These are phyloP conservation scores for Acer saccharum DNA, from an alignment of 345 rosid genomes.

Conservation along the genomic window DNA sequence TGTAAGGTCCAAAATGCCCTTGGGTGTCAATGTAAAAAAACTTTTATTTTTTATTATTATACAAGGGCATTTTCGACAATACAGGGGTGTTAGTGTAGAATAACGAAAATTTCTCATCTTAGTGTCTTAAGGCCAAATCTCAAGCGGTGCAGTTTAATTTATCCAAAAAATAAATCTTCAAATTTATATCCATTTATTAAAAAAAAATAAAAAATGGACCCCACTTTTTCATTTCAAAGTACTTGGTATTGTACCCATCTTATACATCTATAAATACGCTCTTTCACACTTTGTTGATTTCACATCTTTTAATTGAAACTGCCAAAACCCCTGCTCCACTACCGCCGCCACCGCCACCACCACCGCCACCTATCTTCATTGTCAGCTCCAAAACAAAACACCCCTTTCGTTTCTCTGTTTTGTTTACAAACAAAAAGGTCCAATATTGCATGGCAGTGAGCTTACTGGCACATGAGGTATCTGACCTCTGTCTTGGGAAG, in stretches of 20 bases:
- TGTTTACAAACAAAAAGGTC: background rate
- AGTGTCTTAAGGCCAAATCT: too few species aligned
- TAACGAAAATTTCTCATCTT: too few species aligned
- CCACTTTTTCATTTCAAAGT: background rate
- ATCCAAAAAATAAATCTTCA: too few species aligned
- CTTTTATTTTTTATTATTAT: too few species aligned
- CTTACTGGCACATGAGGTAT: constrained; percentile 55
- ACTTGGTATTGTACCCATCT: constrained; percentile 13
- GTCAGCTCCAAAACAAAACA: background rate
- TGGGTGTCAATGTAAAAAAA: too few species aligned
- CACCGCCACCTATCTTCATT: background rate
- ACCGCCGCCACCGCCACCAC: background rate
- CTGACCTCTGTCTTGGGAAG: constrained; percentile 96
- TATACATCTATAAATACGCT: background rate
- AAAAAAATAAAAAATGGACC: constrained; percentile 14
- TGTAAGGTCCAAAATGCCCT: too few species aligned
- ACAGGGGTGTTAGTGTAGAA: too few species aligned
- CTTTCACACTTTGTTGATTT: background rate
- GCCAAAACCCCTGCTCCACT: background rate
- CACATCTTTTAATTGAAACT: background rate
- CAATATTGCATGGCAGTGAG: constrained; percentile 71
- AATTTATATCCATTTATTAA: too few species aligned
- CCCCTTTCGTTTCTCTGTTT: background rate
- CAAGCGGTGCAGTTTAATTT: too few species aligned
- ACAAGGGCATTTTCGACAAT: too few species aligned